Conservation (phyloP, 805 yeast genomes). For the Ogataea minuta region DNA sequence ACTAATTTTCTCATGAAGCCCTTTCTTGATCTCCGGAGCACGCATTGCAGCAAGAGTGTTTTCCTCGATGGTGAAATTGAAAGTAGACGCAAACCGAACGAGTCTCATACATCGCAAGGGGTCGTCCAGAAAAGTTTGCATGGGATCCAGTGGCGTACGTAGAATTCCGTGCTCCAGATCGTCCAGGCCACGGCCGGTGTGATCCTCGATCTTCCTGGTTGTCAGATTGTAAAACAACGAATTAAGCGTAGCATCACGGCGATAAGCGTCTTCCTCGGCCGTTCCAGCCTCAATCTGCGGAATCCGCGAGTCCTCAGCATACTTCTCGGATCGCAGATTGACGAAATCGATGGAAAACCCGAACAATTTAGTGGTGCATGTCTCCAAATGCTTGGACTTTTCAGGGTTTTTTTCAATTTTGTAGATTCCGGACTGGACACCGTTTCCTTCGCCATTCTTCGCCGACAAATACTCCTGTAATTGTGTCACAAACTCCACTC, state of each 20-base stretch:
- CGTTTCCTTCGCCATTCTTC: conserved; percentile 23
- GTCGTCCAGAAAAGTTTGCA: conserved; percentile 86
- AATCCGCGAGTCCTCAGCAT: conserved; percentile 80
- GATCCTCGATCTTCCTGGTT: conserved; percentile 73
- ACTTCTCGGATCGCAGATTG: conserved; percentile 82
- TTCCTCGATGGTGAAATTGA: conserved; percentile 61
- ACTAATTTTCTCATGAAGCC: conserved; percentile 72
- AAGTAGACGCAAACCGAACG: conserved; percentile 81
- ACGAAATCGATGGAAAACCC: conserved; percentile 93
- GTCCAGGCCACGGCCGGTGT: conserved; percentile 69
- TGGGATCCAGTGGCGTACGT: conserved; percentile 85
- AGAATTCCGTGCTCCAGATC: conserved; percentile 72
- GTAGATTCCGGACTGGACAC: conserved; percentile 48
- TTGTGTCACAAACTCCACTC: conserved; percentile 77
- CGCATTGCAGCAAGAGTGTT: conserved; percentile 66
- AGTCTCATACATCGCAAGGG: conserved; percentile 87
- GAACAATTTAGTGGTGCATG: conserved; percentile 86
- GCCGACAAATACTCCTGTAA: conserved; percentile 49
- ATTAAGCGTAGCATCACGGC: conserved; percentile 95
- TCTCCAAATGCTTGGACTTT: conserved; percentile 92
- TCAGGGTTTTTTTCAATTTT: conserved; percentile 91
- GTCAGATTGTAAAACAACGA: conserved; percentile 85
- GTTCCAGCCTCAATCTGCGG: conserved; percentile 84
- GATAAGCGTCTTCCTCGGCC: conserved; percentile 82
- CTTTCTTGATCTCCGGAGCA: conserved; percentile 50